Evolutionary conservation across 441 rosid species (phyloP), one percentile per base, ranked within the genome.

Genomic region (Populus trichocarpa): DNA sequence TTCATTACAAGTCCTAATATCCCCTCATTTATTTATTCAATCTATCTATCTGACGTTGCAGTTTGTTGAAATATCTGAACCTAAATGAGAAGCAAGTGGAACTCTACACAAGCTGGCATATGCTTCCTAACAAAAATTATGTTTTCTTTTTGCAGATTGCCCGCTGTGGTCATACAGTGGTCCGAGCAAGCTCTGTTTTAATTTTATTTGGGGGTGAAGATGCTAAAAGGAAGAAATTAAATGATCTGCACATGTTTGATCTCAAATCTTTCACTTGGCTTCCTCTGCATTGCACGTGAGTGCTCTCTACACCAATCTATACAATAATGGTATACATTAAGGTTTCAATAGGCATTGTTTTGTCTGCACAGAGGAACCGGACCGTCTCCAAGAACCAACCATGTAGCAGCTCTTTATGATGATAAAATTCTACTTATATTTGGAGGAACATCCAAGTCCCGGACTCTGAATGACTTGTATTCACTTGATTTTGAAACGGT

Each of bases 401-500:
- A 96, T 83, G 92, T 93, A 42, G 94, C 98, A 71, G 86, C 98
- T 59, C 92, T 96, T 46, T 89, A 86, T 79, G 96, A 90, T 69
- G 98, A 96, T 81, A 94, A 94, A 82, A 89, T 75, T 69, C 96
- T 96, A 72, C 81, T 85, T 78, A 84, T 96, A 81, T 94, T 96
- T 85, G 98, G 98, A 79, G 99, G 99, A 74, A 74, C 89, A 30
- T 91, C 97, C 35, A 96, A 93, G 87, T 93, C 98, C 38, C 86
- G 82, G 84, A 90, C 95, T 18, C 83, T 96, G 86, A 92, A 91
- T 83, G 98, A 96, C 88, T 82, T 96, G 80, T 94, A 94, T 83
- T 93, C 98, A 57, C 92, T 96, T 57, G 98, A 96, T 88, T 96
- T 96, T 82, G 99, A 96, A 86, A 89, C 95, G 81, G 99, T 96